Evolutionary conservation across 129 eudicot species (phyloP).

Genomic region (Centaurea solstitialis): DNA sequence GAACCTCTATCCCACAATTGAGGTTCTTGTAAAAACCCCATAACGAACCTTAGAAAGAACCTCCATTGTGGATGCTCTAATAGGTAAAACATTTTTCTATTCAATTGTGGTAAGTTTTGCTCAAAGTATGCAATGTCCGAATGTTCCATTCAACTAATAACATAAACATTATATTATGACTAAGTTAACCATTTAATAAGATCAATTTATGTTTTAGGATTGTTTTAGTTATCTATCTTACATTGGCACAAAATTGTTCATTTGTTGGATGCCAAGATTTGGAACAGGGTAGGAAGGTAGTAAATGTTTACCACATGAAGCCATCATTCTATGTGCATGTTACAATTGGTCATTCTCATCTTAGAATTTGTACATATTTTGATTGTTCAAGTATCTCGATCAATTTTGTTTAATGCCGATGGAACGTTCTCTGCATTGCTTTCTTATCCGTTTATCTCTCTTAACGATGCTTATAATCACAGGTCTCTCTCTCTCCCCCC

Average conservation of each 20-base stretch:
- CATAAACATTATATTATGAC: background rate
- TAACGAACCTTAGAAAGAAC: too few relatives aligned
- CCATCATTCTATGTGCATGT: slow-evolving; percentile 28
- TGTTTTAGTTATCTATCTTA: background rate
- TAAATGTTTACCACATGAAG: slow-evolving; percentile 38
- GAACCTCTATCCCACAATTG: too few relatives aligned
- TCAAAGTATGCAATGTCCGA: background rate
- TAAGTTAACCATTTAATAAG: background rate
- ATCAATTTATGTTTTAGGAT: background rate
- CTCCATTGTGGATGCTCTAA: too few relatives aligned
- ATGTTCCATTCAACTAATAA: background rate
- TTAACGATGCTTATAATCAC: slow-evolving; percentile 22
- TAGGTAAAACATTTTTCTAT: too few relatives aligned
- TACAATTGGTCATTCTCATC: background rate
- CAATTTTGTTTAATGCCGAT: slow-evolving; percentile 6
- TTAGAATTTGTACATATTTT: background rate
- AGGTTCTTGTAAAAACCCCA: too few relatives aligned
- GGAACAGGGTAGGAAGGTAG: slow-evolving; percentile 18
- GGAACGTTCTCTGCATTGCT: slow-evolving; percentile 19
- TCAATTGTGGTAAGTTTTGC: too few relatives aligned
- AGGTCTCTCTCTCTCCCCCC: slow-evolving; percentile 7
- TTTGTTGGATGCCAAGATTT: background rate
- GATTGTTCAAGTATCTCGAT: background rate
- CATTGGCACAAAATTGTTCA: background rate
- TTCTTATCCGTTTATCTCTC: slow-evolving; percentile 14